Evolutionary conservation across 2,329 filamentous ascomycete species (phyloP).

Genomic region (Botryosphaeria agaves): DNA sequence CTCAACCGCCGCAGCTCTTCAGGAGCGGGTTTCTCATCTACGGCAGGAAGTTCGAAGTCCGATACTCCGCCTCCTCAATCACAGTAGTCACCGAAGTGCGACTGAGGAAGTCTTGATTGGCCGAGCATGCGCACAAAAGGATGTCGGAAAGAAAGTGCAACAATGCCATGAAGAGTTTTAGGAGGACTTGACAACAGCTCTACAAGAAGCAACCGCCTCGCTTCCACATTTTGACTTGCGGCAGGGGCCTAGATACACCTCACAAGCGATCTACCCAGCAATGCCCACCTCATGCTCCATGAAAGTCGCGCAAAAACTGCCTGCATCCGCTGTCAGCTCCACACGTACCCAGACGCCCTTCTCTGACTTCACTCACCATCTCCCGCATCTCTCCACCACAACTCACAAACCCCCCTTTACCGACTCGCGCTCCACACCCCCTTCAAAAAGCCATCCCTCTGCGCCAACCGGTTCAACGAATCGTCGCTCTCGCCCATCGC

Average conservation of each 20-base stretch:
- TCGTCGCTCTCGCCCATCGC: constrained; percentile 98
- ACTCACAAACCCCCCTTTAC: constrained; percentile 17
- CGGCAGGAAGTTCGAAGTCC: constrained; percentile 5
- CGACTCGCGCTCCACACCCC: constrained; percentile 71
- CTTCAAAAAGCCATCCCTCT: constrained; percentile 95
- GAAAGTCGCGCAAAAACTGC: not conserved
- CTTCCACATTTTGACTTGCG: too few relatives aligned
- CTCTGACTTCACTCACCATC: constrained; percentile 5
- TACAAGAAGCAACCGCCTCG: too few relatives aligned
- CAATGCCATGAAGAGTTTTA: too few relatives aligned
- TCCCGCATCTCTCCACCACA: constrained; percentile 3
- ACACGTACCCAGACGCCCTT: constrained; percentile 3
- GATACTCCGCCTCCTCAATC: constrained; percentile 26
- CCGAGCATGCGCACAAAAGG: constrained; percentile 4
- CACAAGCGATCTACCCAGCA: too few relatives aligned
- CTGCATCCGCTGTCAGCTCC: not conserved
- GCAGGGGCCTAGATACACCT: too few relatives aligned
- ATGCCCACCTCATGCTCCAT: not conserved
- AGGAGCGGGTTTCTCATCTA: constrained; percentile 25
- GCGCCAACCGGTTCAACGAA: constrained; percentile 83
- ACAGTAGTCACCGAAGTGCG: constrained; percentile 12
- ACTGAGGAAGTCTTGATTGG: constrained; percentile 29
- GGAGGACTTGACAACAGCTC: too few relatives aligned
- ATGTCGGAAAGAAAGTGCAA: constrained; percentile 2
- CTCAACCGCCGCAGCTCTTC: constrained; percentile 47